Percentiles rank a stretch among this genome's conserved stretches.
Conservation (phyloP, 495 filamentous ascomycete genomes). For the Terfezia claveryi region DNA sequence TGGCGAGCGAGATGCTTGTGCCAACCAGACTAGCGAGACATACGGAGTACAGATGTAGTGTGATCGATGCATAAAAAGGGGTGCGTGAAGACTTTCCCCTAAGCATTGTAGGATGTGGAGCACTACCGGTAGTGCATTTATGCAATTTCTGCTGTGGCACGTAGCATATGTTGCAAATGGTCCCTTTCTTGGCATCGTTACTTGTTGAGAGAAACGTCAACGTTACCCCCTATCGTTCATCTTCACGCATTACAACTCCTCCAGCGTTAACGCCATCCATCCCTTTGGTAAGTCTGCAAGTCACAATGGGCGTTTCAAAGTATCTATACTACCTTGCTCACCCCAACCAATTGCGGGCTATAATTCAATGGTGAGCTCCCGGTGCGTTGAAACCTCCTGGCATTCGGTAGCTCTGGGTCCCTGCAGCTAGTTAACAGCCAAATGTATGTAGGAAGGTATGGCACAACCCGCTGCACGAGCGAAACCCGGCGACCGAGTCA, state of each 20-base stretch:
- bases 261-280: too few species aligned
- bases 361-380: conserved; percentile 65
- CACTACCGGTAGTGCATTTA: too few species aligned
- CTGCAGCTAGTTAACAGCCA: neutral
- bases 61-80: too few species aligned
- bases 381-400: neutral
- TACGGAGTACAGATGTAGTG: too few species aligned
- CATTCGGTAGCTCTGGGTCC: neutral
- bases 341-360: conserved; percentile 53
- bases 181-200: too few species aligned
- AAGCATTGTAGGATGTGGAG: too few species aligned
- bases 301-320: conserved; percentile 25
- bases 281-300: neutral
- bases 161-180: too few species aligned
- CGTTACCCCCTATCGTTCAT: neutral
- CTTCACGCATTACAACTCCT: neutral
- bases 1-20: too few species aligned
- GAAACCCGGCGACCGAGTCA: conserved; percentile 52
- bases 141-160: too few species aligned
- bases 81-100: too few species aligned
- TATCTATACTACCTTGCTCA: conserved; percentile 59
- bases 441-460: conserved; percentile 56
- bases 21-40: too few species aligned
- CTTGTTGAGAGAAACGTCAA: too few species aligned
- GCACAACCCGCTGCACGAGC: conserved; percentile 81